These are phyloP conservation scores for Trichoderma lentiforme DNA, from an alignment of 2,329 filamentous ascomycete genomes.

Conservation along the genomic window DNA sequence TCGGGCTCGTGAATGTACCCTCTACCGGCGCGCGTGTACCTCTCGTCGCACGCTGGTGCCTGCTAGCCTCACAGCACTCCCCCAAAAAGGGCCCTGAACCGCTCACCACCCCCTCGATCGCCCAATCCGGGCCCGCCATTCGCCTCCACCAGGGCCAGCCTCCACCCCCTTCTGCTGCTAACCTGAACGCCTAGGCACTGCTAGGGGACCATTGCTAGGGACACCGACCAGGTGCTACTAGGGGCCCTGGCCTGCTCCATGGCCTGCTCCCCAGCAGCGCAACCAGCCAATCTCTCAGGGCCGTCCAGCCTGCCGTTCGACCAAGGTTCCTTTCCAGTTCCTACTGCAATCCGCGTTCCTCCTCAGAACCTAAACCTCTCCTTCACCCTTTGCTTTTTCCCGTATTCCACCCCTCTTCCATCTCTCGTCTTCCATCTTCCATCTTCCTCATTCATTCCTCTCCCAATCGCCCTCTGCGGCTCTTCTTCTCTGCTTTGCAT, in stretches of 20 bases:
- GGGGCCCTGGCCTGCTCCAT: neutral
- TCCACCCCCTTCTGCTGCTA: slow-evolving; percentile 13
- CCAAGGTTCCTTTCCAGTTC: no score
- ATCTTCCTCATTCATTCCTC: slow-evolving; percentile 16
- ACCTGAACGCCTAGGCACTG: neutral
- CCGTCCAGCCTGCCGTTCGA: neutral
- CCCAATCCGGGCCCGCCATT: slow-evolving; percentile 16
- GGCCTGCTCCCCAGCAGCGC: neutral
- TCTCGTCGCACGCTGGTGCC: neutral
- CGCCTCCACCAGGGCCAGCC: slow-evolving; percentile 1
- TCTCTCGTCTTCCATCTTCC: slow-evolving; percentile 9
- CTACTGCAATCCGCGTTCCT: slow-evolving; percentile 1
- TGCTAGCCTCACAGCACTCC: neutral
- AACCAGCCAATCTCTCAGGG: neutral
- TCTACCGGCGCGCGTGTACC: neutral
- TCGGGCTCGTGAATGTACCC: neutral
- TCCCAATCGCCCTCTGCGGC: slow-evolving; percentile 5
- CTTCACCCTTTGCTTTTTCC: slow-evolving; percentile 9
- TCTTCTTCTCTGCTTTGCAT: slow-evolving; percentile 7
- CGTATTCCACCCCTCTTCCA: slow-evolving; percentile 13
- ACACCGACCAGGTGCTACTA: neutral
- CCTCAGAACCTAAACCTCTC: slow-evolving; percentile 14
- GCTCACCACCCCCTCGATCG: slow-evolving; percentile 13
- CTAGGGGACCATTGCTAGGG: slow-evolving; percentile 10
- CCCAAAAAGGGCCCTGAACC: slow-evolving; percentile 9